Conservation (phyloP, 345 rosid genomes). For the Euphorbia tirucalli region DNA sequence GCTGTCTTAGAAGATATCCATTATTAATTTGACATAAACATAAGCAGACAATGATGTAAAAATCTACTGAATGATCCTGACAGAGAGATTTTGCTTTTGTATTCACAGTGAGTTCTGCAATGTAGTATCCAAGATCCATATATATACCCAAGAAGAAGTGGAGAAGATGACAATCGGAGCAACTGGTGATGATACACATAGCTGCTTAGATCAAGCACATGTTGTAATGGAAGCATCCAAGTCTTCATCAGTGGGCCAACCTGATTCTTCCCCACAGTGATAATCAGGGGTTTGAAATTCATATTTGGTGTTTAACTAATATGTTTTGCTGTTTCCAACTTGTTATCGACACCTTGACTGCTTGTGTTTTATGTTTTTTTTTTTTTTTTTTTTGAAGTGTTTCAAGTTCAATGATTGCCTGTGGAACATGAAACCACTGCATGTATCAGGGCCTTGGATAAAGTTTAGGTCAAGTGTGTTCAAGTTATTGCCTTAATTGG, state of each 20-base stretch:
- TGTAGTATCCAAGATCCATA: slow-evolving; percentile 79
- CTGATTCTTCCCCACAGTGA: slow-evolving; percentile 64
- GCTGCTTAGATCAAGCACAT: slow-evolving; percentile 86
- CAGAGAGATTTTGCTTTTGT: neutral
- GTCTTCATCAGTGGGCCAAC: slow-evolving; percentile 86
- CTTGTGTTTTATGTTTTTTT: too few relatives aligned
- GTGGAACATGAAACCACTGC: too few relatives aligned
- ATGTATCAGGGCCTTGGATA: neutral
- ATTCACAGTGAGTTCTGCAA: slow-evolving; percentile 73
- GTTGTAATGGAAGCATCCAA: slow-evolving; percentile 68
- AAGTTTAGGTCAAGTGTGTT: neutral
- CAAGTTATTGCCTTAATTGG: too few relatives aligned
- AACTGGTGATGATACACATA: slow-evolving; percentile 68
- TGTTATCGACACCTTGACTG: neutral
- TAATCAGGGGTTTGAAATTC: slow-evolving; percentile 25
- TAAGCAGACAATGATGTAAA: too few relatives aligned
- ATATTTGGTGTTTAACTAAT: neutral
- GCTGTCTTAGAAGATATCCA: too few relatives aligned
- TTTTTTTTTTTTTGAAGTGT: too few relatives aligned
- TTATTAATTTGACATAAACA: too few relatives aligned
- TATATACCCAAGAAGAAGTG: slow-evolving; percentile 82
- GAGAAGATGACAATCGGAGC: slow-evolving; percentile 67
- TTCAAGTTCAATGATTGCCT: too few relatives aligned
- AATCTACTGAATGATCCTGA: too few relatives aligned
- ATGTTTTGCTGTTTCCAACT: slow-evolving; percentile 4